Conservation (phyloP, 352 stramenopile species). For the Lagenidium giganteum region DNA sequence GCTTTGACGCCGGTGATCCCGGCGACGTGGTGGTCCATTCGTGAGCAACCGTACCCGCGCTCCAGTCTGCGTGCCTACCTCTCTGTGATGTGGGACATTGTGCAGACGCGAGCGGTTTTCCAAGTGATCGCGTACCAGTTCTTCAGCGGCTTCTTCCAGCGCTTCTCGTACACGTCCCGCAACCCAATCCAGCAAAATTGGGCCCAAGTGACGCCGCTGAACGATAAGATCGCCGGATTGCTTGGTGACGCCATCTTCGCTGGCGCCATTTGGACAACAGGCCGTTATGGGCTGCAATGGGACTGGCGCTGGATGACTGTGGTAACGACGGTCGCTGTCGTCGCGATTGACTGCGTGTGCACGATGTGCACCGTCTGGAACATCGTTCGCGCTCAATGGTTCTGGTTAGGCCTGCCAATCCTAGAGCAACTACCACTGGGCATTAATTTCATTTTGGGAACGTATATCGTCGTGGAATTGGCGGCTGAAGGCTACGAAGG, state of each 20-base stretch:
- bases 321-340: conserved; percentile 1
- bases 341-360: not conserved
- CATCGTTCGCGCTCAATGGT: conserved; percentile 2
- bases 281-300: too few relatives aligned
- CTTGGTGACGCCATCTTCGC: conserved; percentile 19
- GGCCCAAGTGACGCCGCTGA: conserved; percentile 35
- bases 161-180: conserved; percentile 31
- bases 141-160: conserved; percentile 14
- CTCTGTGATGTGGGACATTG: conserved; percentile 17
- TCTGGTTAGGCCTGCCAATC: conserved; percentile 8
- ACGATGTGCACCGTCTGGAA: conserved; percentile 5
- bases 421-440: conserved; percentile 41
- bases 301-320: too few relatives aligned
- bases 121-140: conserved; percentile 6
- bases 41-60: conserved; percentile 17
- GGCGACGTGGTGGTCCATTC: conserved; percentile 25
- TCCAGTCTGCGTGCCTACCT: conserved; percentile 18
- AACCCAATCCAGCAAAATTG: conserved; percentile 38
- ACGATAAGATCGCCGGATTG: conserved; percentile 30
- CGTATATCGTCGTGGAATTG: conserved; percentile 59
- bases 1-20: conserved; percentile 11
- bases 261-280: too few relatives aligned
- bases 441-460: conserved; percentile 47
- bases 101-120: conserved; percentile 28
- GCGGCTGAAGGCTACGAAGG: conserved; percentile 50